phyloP scores from a whole-genome alignment of 2,329 filamentous ascomycete genomes.

The Pyrenophora graminea region DNA sequence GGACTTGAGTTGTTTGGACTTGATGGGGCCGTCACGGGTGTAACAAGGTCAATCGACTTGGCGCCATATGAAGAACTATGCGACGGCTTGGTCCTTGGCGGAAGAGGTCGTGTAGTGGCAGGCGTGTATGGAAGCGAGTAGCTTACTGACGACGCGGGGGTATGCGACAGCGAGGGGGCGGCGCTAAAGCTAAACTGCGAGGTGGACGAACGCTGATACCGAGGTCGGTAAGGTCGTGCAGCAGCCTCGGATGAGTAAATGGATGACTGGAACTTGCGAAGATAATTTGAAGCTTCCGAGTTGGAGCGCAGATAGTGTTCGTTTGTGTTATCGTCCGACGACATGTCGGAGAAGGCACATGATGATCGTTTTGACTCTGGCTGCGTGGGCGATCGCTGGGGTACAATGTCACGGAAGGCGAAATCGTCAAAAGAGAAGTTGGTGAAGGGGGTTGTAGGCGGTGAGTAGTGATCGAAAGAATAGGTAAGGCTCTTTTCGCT shows the following conservation, averaged over 20 bases:
- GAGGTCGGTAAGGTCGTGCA: slow-evolving; percentile 37
- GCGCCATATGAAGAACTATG: slow-evolving; percentile 46
- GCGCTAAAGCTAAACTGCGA: slow-evolving; percentile 44
- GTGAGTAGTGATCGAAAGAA: slow-evolving; percentile 40
- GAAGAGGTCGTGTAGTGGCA: slow-evolving; percentile 43
- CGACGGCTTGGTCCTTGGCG: slow-evolving; percentile 45
- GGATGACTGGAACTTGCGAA: slow-evolving; percentile 48
- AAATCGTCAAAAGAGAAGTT: slow-evolving; percentile 47
- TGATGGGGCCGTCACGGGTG: slow-evolving; percentile 44
- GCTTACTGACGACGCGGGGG: slow-evolving; percentile 52
- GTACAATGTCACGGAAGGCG: slow-evolving; percentile 51
- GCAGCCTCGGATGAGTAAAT: slow-evolving; percentile 27
- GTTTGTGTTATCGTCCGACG: slow-evolving; percentile 41
- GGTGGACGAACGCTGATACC: slow-evolving; percentile 42
- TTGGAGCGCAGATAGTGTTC: slow-evolving; percentile 29
- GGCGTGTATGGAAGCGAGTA: slow-evolving; percentile 51
- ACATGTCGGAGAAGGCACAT: slow-evolving; percentile 50
- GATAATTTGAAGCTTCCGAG: slow-evolving; percentile 49
- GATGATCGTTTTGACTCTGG: slow-evolving; percentile 45
- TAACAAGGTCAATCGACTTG: slow-evolving; percentile 52
- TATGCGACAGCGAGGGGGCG: slow-evolving; percentile 53
- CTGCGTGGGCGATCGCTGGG: slow-evolving; percentile 53
- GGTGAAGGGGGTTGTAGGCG: slow-evolving; percentile 43
- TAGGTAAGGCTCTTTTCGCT: slow-evolving; percentile 43
- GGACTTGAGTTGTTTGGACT: slow-evolving; percentile 22